Conservation (phyloP, 306 rosid genomes). For the cucumber (Cucumis sativus) region Cucumber_9930_V3 NC_026659.2:20784501-20785000, state of each 20-base stretch:
- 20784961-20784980: neutral
- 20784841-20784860: neutral
- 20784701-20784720: constrained; percentile 20
- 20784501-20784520: neutral
- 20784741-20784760: neutral
- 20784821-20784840: neutral
- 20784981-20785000: neutral
- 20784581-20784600: constrained; percentile 14
- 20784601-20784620: constrained; percentile 47
- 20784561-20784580: neutral
- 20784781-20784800: neutral
- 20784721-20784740: neutral
- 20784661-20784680: constrained; percentile 25
- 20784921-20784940: neutral
- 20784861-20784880: neutral
- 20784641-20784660: constrained; percentile 37
- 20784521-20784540: neutral
- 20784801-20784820: neutral
- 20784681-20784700: constrained; percentile 45
- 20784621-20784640: constrained; percentile 24
- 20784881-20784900: neutral
- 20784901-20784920: no score
- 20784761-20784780: neutral
- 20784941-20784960: neutral
- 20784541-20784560: neutral